phyloP scores from a whole-genome alignment of 164 flowering plant species.

The Nymphaea thermarum region DNA sequence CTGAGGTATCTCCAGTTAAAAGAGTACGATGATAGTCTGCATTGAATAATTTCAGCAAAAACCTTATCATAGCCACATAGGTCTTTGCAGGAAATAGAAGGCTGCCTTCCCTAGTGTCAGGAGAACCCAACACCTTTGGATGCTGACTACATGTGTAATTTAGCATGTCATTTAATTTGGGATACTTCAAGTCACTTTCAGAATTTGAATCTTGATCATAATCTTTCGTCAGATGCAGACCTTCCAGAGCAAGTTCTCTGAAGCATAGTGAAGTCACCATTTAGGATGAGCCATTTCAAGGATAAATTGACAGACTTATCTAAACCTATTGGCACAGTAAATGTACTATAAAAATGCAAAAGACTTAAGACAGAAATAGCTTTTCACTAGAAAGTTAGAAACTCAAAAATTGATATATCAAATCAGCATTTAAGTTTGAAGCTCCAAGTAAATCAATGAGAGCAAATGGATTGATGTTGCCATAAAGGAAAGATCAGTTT shows the following conservation, averaged over 20 bases:
- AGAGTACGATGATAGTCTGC: conserved; percentile 26
- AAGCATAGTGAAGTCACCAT: conserved; percentile 1
- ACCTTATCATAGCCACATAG: conserved; percentile 68
- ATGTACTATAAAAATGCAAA: too few relatives aligned
- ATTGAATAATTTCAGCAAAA: conserved; percentile 76
- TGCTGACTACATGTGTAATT: conserved; percentile 60
- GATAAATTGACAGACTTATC: too few relatives aligned
- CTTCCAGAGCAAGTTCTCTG: conserved; percentile 95
- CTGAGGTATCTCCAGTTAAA: conserved; percentile 19
- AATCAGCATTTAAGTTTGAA: too few relatives aligned
- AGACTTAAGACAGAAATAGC: too few relatives aligned
- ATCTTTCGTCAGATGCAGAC: conserved; percentile 56
- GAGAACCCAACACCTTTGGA: conserved; percentile 51
- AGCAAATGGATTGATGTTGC: too few relatives aligned
- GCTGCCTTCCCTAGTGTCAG: conserved; percentile 39
- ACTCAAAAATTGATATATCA: too few relatives aligned
- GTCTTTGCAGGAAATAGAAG: conserved; percentile 77
- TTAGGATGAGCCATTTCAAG: too few relatives aligned
- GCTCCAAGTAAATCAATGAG: too few relatives aligned
- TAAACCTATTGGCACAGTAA: too few relatives aligned
- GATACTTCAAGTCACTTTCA: conserved; percentile 33
- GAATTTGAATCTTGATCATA: conserved; percentile 15
- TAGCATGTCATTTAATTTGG: conserved; percentile 57
- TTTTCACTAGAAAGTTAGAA: too few relatives aligned
- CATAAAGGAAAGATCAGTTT: too few relatives aligned